Base-by-base conservation (phyloP, 2,329 filamentous ascomycete species). In the Penicillium sp. region DNA sequence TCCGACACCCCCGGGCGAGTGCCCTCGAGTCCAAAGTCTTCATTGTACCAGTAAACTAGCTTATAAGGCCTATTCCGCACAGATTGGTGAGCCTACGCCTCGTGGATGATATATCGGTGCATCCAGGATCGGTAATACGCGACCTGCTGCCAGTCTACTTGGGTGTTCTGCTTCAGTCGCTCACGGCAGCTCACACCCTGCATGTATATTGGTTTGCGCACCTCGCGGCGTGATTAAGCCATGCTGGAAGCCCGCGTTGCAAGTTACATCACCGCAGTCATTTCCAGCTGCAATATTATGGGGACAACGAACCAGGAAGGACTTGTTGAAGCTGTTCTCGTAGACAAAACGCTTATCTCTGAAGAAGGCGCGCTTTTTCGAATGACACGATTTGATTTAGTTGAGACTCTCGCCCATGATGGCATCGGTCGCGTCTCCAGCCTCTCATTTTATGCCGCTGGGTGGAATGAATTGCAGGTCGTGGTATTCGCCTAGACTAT, bases 301-400 rank as follows among this genome's bases (percentile, higher is more conserved):
- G 33, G 80, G 79, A 43, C 78, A 79, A 0, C 76, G 72, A 8
- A 79, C 70, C 3, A 82, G 60, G 44, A 82, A 79, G 0, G 80
- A 79, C 80, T 82, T 82, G 64, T 82, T 79, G 66, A 82, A 82
- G 13, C 70, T 74, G 63, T 82, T 78, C 55, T 83, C 79, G 64
- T 82, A 82, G 76, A 82, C 81, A 63, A 82, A 81, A 3, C 80
- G 75, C 65, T 82, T 82, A 82, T 82, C 41, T 80, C 58, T n/a
- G 59, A 81, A 82, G 64, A 82, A 82, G 0, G 79, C n/a, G n/a
- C n/a, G 79, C 51, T 68, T 68, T 8, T 36, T 36, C 6, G 33
- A n/a, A 16, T 36, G n/a, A 9, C 33, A n/a, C 15, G 15, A 6
- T 9, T 36, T 36, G 33, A 36, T 36, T n/a, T n/a, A 80, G 26